Base-by-base conservation (phyloP, 352 stramenopile species). In the Pythium aristosporum region DNA sequence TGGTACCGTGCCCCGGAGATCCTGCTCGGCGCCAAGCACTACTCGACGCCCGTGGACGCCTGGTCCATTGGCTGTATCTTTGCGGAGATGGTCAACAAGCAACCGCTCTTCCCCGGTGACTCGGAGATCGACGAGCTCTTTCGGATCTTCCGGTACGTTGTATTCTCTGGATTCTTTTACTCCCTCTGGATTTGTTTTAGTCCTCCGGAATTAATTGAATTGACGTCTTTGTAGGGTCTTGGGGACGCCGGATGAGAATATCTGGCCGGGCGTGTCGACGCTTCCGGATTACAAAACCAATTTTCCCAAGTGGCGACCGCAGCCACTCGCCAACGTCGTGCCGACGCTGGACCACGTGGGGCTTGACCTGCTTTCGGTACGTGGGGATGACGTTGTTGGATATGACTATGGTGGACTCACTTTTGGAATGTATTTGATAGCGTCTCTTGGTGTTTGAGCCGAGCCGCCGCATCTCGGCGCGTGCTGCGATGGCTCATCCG, bases 31-130 rank as follows among this genome's bases (percentile, higher is more conserved):
- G 98, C 89, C 39, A 74, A 96, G 71, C 91, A 68, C 5, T 99
- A 99, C 75, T 98, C 94, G 43, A 99, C 97, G 13, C 96, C 97
- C 3, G 97, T 99, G 36, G 98, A 99, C 76, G 99, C 99, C 63
- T 99, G 98, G 98, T 98, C 87, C 71, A 96, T 99, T 37, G 98
- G 98, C 53, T 98, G 84, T 88, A 99, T 99, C 67, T 99, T 99
- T 76, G 97, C 97, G 25, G 98, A 98, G 63, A 98, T 98, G 93
- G 86, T 90, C 30, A 96, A 96, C 65, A 82, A 85, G 28, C 80
- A 83, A 42, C 97, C 98, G 34, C 82, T 99, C 18, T 97, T 99
- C 52, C 94, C 96, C 1, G 98, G 97, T 43, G 99, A 95, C 18
- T 99, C 94, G 11, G 97, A 99, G 75, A 68, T 77, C 16, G 96